Evolutionary conservation across 2,329 filamentous ascomycete species (phyloP).

Genomic region (Verticillium nubilum): DNA sequence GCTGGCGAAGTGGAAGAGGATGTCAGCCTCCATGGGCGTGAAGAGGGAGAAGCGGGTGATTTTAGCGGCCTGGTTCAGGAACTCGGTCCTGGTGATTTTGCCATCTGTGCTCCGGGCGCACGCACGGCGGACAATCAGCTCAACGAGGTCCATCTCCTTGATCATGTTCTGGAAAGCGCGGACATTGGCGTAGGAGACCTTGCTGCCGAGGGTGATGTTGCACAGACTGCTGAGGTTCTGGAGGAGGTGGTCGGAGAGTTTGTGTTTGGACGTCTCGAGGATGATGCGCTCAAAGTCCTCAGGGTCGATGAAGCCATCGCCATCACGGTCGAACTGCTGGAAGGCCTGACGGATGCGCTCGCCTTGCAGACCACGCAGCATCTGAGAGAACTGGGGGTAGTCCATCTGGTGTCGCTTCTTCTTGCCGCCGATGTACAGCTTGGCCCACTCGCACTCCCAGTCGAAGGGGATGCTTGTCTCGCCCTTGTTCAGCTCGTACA

Average conservation of each 20-base stretch:
- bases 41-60: constrained; percentile 93
- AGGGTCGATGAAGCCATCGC: constrained; percentile 91
- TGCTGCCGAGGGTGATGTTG: constrained; percentile 87
- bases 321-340: constrained; percentile 82
- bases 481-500: constrained; percentile 88
- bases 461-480: constrained; percentile 83
- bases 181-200: constrained; percentile 96
- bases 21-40: constrained; percentile 97
- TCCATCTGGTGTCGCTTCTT: constrained; percentile 86
- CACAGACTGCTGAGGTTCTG: constrained; percentile 88
- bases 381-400: constrained; percentile 95
- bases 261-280: constrained; percentile 85
- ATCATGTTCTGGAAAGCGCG: constrained; percentile 98
- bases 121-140: constrained; percentile 85
- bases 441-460: constrained; percentile 96
- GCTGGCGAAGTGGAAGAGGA: constrained; percentile 96
- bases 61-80: constrained; percentile 86
- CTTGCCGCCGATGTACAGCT: constrained; percentile 85
- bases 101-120: constrained; percentile 78
- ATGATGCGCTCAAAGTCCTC: constrained; percentile 98
- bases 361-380: constrained; percentile 92
- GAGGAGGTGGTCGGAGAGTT: constrained; percentile 93
- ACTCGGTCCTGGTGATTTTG: constrained; percentile 90
- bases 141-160: constrained; percentile 94
- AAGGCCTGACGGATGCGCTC: constrained; percentile 96